Conservation (phyloP, 192 early-diverging fungal species). For the Backusella morwellensis region DNA sequence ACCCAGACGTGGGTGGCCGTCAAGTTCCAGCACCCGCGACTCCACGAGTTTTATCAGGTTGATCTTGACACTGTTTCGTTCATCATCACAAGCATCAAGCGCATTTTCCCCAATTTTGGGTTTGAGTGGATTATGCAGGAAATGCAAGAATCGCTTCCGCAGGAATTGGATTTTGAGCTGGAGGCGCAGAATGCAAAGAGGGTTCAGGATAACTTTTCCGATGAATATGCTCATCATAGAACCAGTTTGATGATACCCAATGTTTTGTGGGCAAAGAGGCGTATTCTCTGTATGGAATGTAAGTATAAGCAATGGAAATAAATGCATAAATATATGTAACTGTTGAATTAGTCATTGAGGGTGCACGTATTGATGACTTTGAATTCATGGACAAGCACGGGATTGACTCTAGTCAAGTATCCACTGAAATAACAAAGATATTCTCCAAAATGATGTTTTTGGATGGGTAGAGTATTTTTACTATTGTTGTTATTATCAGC, state of each 20-base stretch:
- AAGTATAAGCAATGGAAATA: neutral
- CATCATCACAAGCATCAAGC: constrained; percentile 58
- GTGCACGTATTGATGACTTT: constrained; percentile 76
- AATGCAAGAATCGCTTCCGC: constrained; percentile 77
- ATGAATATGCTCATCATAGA: constrained; percentile 21
- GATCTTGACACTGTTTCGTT: constrained; percentile 70
- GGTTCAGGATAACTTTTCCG: constrained; percentile 62
- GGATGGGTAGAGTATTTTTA: constrained; percentile 50
- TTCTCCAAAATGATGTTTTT: constrained; percentile 92
- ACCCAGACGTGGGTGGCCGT: constrained; percentile 80
- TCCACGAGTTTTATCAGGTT: constrained; percentile 63
- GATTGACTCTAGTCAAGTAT: constrained; percentile 74
- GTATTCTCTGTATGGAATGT: constrained; percentile 91
- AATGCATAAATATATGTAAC: neutral
- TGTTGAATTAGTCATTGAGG: constrained; percentile 42
- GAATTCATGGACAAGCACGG: constrained; percentile 61
- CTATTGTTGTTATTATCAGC: neutral
- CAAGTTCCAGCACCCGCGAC: constrained; percentile 88
- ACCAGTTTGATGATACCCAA: constrained; percentile 69
- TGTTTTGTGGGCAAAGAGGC: constrained; percentile 70
- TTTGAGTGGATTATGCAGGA: constrained; percentile 89
- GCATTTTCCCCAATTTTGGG: constrained; percentile 83
- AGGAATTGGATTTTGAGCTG: constrained; percentile 82
- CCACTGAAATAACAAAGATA: constrained; percentile 67
- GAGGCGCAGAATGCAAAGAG: constrained; percentile 73